Base-by-base conservation (phyloP, 2,329 filamentous ascomycete genomes). In the Sporothrix pseudoabietina region DNA sequence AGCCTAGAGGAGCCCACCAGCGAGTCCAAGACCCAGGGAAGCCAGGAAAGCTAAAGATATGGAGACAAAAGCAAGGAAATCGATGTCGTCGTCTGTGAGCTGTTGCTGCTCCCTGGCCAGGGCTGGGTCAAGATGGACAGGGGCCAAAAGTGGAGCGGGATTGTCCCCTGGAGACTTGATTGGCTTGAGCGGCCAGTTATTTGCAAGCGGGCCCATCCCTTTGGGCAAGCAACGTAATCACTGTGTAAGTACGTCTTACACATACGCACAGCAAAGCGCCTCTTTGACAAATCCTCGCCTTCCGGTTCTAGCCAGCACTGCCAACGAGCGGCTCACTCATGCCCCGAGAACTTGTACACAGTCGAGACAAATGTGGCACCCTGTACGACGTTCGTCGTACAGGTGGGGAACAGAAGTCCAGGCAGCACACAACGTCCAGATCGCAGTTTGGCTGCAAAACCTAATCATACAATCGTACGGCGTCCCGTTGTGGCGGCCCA, bases 251-350 rank as follows among this genome's bases (percentile, higher is more conserved):
- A 26, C 4, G 16, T 52, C 26, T 9, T n/a, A 26, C 22, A 55
- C 22, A 30, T 30, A 26, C 35, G 35, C 52, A 12, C 4, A 14
- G 3, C 59, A 65, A 35, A 59, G 35, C 9, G 35, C 39, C 14
- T 69, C 66, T 39, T 54, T 54, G 65, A 69, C 44, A 69, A 69
- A 10, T 32, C 30, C 65, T 16, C 30, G 16, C 30, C 44, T 52
- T 52, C 44, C 26, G 22, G 26, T 9, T n/a, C 44, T 16, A 68
- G 16, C 32, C 32, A 41, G 16, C 14, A 39, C 35, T 3, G 14
- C 19, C 35, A 22, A n/a, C 19, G 35, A 54, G 63, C 44, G 19
- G 26, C 66, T 54, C 66, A 69, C 19, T 69, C 47, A 69, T 54
- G 30, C 7, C 65, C 65, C 16, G 4, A 16, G 9, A 44, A 26